A percentile compares a stretch with the other conserved stretches of the same genome.
These are phyloP conservation scores for Adansonia madagascariensis DNA, from an alignment of 441 rosid genomes.

Conservation along the genomic window DNA sequence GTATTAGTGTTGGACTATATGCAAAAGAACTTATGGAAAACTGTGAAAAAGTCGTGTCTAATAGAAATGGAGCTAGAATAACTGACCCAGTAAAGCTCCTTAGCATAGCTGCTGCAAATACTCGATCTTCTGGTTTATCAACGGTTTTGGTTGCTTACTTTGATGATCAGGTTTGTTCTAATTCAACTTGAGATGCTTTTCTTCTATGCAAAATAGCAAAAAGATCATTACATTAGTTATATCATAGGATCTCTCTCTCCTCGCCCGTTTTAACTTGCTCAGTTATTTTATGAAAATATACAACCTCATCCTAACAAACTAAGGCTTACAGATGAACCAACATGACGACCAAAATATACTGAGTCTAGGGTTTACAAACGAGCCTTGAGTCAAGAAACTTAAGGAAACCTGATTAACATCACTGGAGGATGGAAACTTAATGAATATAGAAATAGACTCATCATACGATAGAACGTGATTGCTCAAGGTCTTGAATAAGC, in stretches of 20 bases:
- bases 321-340: not conserved
- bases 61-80: conserved; percentile 34
- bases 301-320: conserved; percentile 14
- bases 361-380: not conserved
- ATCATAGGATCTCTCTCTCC: not conserved
- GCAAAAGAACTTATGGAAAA: conserved; percentile 61
- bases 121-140: conserved; percentile 62
- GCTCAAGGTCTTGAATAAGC: not conserved
- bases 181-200: conserved; percentile 10
- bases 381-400: conserved; percentile 8
- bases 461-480: not conserved
- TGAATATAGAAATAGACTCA: conserved; percentile 6
- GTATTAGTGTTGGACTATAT: conserved; percentile 50
- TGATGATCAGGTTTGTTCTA: conserved; percentile 55
- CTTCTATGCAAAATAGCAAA: not conserved
- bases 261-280: too few relatives aligned
- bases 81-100: conserved; percentile 61
- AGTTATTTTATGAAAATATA: too few relatives aligned
- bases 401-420: not conserved
- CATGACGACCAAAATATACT: not conserved
- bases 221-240: not conserved
- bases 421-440: not conserved
- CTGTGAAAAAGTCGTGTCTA: conserved; percentile 56
- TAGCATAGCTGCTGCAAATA: conserved; percentile 54
- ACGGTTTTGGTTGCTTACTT: conserved; percentile 74